A percentile compares a stretch with the other conserved stretches of the same genome.
Conservation (phyloP, 2,329 filamentous ascomycete species). For the Fusarium kyushuense region DNA sequence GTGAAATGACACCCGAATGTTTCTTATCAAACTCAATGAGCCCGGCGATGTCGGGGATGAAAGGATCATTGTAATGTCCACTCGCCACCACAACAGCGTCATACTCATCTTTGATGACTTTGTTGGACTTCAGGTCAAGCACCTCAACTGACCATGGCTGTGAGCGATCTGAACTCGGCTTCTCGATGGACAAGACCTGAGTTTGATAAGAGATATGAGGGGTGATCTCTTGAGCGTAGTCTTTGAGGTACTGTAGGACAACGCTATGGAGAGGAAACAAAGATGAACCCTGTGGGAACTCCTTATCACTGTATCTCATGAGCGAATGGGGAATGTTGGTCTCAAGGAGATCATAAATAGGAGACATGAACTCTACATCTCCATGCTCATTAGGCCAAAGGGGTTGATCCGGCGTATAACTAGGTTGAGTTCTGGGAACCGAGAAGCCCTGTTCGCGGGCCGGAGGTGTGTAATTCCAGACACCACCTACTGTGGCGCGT, state of each 20-base stretch:
- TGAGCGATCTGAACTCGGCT: constrained; percentile 22
- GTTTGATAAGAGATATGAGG: constrained; percentile 70
- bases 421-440: constrained; percentile 50
- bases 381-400: constrained; percentile 44
- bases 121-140: constrained; percentile 48
- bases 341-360: constrained; percentile 77
- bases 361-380: constrained; percentile 70
- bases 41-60: constrained; percentile 68
- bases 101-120: constrained; percentile 55
- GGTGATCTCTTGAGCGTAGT: constrained; percentile 71
- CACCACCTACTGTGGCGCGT: constrained; percentile 71
- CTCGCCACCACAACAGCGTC: constrained; percentile 73
- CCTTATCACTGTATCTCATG: constrained; percentile 76
- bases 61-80: constrained; percentile 72
- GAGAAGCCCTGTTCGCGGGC: constrained; percentile 46
- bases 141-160: constrained; percentile 60
- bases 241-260: constrained; percentile 74
- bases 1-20: constrained; percentile 64
- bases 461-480: constrained; percentile 74
- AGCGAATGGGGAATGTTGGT: constrained; percentile 80
- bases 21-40: constrained; percentile 63
- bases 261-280: constrained; percentile 75
- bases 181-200: constrained; percentile 65
- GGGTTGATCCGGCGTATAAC: constrained; percentile 58
- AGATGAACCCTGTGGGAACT: constrained; percentile 68